These are phyloP conservation scores for Mucor saturninus DNA, from an alignment of 371 early-diverging fungal genomes.

Conservation along the genomic window DNA sequence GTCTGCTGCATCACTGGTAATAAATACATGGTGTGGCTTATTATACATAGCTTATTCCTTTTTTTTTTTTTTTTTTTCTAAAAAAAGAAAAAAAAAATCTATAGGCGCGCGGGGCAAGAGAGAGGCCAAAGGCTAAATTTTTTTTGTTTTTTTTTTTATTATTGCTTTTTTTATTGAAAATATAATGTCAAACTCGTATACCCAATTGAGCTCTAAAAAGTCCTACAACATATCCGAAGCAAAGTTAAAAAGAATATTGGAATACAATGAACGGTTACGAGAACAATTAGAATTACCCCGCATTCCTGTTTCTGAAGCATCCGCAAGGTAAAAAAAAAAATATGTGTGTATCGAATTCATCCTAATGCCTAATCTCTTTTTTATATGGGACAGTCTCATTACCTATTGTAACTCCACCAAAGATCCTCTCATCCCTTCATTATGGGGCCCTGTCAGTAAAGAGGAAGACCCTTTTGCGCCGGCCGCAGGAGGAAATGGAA, in stretches of 20 bases:
- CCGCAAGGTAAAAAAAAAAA: conserved; percentile 25
- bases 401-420: conserved; percentile 56
- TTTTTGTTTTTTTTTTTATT: no score
- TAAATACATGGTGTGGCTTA: no score
- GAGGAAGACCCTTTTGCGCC: conserved; percentile 83
- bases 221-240: conserved; percentile 56
- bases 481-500: conserved; percentile 30
- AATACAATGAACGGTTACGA: conserved; percentile 74
- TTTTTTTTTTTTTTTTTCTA: no score
- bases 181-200: conserved; percentile 32
- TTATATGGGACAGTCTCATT: conserved; percentile 43
- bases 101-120: no score
- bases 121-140: no score
- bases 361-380: conserved; percentile 7
- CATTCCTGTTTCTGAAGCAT: conserved; percentile 78
- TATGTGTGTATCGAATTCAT: not conserved
- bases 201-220: conserved; percentile 27
- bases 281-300: conserved; percentile 81
- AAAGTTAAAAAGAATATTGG: conserved; percentile 74
- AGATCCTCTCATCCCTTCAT: conserved; percentile 77
- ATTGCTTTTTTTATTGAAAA: not conserved
- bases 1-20: no score
- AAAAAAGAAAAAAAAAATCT: no score
- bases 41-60: no score
- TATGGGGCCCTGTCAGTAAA: conserved; percentile 79